Percentiles rank a stretch among this genome's conserved stretches.
Conservation (phyloP, 2,329 filamentous ascomycete genomes). For the Phaeosphaeriaceae sp. region DNA sequence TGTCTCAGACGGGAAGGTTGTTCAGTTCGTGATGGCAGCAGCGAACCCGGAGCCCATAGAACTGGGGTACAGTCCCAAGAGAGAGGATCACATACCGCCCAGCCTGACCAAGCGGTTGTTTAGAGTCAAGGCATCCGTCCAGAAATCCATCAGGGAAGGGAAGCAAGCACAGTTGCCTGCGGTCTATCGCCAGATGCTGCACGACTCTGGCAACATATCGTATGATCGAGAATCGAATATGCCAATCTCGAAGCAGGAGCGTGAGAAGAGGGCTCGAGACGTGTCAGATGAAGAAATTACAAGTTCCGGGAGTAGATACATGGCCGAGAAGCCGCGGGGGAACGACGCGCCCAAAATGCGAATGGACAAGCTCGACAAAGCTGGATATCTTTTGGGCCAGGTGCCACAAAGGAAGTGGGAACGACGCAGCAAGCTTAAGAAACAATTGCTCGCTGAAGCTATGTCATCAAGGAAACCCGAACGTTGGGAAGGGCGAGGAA, state of each 20-base stretch:
- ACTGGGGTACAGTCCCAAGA: not conserved
- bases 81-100: not conserved
- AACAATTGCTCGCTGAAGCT: not conserved
- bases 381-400: not conserved
- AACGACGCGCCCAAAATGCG: not conserved
- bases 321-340: conserved; percentile 6
- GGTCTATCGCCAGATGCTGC: conserved; percentile 10
- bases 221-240: conserved; percentile 7
- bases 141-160: conserved; percentile 11
- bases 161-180: conserved; percentile 19
- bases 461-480: not conserved
- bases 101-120: not conserved
- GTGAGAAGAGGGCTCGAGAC: not conserved
- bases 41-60: not conserved
- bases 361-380: not conserved
- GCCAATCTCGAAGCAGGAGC: not conserved
- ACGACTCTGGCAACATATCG: not conserved
- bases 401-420: not conserved
- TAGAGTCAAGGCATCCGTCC: conserved; percentile 20
- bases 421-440: not conserved
- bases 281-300: not conserved
- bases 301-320: not conserved
- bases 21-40: conserved; percentile 35
- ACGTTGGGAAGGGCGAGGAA: not conserved
- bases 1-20: conserved; percentile 25